Base-by-base conservation (phyloP, 257 asterid species). In the Salvia miltiorrhiza region DNA sequence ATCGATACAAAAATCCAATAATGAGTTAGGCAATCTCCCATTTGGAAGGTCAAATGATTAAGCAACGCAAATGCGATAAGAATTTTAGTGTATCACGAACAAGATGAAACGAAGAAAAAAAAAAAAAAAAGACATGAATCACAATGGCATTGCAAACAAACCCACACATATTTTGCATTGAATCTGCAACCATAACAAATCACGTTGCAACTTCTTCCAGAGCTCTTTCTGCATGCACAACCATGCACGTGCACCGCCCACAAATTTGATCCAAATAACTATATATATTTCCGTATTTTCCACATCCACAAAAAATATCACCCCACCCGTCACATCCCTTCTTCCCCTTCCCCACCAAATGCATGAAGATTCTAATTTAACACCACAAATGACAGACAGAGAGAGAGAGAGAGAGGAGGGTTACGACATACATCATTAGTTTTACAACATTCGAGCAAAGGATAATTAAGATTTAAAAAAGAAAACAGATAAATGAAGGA, bases 211-310 rank as follows among this genome's bases (percentile, higher is more conserved):
- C 28, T 5, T 12, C 32, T 48, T 45, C 65, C 1, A 10, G 33
- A 40, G 50, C 60, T 58, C 67, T 40, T 24, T 55, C 16, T 26
- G 69, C 78, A 74, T 74, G 78, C 49, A 67, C 57, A 66, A 48
- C 63, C 70, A 67, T 62, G 76, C 70, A 74, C 78, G 49, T 49
- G 56, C 24, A 13, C 45, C 3, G 10, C 23, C 0, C 14, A 55
- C 5, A 24, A 7, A 4, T 68, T 26, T 1, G 7, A 67, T 19
- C 23, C 53, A 62, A 5, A n/a, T 45, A 45, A 14, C 19, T 30
- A 2, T 7, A 14, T 5, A 16, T 9, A 28, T 10, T 59, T 17
- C 35, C 5, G 10, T 16, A 19, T 59, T 59, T 35, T 9, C 30
- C 1, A 26, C 12, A 44, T 12, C 7, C 55, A 35, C 13, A n/a